Conservation (phyloP, 306 rosid species). For the Glycyrrhiza uralensis region DNA sequence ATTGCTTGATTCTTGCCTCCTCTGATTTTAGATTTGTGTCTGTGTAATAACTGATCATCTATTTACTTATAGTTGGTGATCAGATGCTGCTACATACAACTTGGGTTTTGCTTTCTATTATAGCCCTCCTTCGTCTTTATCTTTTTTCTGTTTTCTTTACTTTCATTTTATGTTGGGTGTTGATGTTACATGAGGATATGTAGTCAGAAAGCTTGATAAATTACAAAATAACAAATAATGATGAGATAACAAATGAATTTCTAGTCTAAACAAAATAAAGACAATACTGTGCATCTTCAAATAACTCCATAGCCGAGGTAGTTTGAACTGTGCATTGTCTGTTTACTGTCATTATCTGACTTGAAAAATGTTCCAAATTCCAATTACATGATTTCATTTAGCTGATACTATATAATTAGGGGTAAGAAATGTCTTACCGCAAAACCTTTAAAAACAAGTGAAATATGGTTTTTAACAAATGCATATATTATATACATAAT, state of each 20-base stretch:
- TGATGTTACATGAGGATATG: not conserved
- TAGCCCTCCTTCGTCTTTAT: not conserved
- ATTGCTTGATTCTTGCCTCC: not conserved
- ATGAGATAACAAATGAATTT: not conserved
- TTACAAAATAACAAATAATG: not conserved
- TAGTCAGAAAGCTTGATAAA: not conserved
- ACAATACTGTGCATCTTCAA: not conserved
- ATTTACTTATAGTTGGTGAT: not conserved
- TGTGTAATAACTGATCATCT: not conserved
- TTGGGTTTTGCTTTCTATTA: constrained; percentile 2
- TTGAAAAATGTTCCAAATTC: not conserved
- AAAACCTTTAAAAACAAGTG: not conserved
- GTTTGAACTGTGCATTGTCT: not conserved
- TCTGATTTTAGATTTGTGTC: not conserved
- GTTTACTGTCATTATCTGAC: not conserved
- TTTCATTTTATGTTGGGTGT: not conserved
- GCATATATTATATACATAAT: not conserved
- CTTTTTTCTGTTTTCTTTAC: not conserved
- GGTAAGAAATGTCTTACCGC: not conserved
- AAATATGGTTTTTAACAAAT: not conserved
- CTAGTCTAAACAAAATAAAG: not conserved
- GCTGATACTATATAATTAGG: not conserved
- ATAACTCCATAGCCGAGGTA: not conserved
- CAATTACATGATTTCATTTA: not conserved
- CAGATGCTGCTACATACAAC: not conserved